Base-by-base conservation (phyloP, 1,284 basidiomycete genomes). In the Sporisorium graminicola region DNA sequence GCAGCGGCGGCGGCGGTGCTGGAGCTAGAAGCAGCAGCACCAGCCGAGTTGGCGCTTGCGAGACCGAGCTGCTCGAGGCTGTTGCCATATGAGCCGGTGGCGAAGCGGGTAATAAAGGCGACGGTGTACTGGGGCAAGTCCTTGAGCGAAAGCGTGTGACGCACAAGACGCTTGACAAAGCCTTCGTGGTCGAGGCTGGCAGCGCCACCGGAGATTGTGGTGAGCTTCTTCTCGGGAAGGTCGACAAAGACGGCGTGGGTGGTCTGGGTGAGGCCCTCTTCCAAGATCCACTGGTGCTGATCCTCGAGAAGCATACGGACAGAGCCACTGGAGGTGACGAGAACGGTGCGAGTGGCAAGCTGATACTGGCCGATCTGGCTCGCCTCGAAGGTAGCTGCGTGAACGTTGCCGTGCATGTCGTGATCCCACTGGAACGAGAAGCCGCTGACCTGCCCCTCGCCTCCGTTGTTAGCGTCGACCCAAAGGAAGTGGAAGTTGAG, bases 311-410 rank as follows among this genome's bases (percentile, higher is more conserved):
- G 92, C 12, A 92, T 87, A 77, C 94, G 93, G 12, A 97, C 82
- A 0, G 93, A 88, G 12, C 94, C 94, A 0, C 92, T 92, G 6
- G 90, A 90, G 0, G 93, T 94, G 1, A 91, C 91, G 37, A 94
- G 66, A 18, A 92, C 86, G 5, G 91, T 76, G 16, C 90, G 89
- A 5, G 88, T 86, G 10, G 88, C 81, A 18, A 90, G 84, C 54
- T 85, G 86, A 63, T 86, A 85, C 56, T 87, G 86, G 65, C 85
- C 82, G 14, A 87, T 86, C 67, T 88, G 88, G 18, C 87, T 87
- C 1, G 89, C 88, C 59, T 90, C 90, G 54, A 92, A 86, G 50
- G 77, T 71, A 44, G 77, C 74, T 16, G 82, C 77, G 20, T 74
- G 86, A 51, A 96, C 90, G 14, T 90, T 88, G 31, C 95, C 95